Percentiles rank a stretch among this genome's conserved stretches.
Conservation (phyloP, 1,139 yeast species). For the Diutina pseudorugosa region DNA sequence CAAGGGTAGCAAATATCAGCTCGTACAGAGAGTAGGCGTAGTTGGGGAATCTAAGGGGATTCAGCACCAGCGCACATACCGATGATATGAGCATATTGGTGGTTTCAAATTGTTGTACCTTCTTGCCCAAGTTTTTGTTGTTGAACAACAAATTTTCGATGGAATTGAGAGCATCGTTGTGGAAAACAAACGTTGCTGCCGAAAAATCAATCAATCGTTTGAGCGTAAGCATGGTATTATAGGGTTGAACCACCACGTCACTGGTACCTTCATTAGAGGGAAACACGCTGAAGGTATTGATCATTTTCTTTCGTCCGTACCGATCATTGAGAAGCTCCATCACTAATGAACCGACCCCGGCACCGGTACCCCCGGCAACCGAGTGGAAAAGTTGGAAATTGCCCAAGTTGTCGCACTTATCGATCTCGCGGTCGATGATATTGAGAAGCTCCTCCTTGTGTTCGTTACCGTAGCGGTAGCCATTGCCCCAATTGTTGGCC, state of each 20-base stretch:
- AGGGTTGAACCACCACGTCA: slow-evolving; percentile 96
- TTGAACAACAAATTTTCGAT: slow-evolving; percentile 17
- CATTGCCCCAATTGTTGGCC: slow-evolving; percentile 92
- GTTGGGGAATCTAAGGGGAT: slow-evolving; percentile 83
- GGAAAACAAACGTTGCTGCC: slow-evolving; percentile 80
- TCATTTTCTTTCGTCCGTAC: slow-evolving; percentile 64
- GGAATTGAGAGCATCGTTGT: slow-evolving; percentile 70
- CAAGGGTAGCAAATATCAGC: slow-evolving; percentile 67
- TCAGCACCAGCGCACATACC: slow-evolving; percentile 74
- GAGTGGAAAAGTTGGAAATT: slow-evolving; percentile 89
- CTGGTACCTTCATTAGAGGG: slow-evolving; percentile 68
- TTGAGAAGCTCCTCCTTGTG: slow-evolving; percentile 65
- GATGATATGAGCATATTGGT: slow-evolving; percentile 80
- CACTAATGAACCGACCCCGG: slow-evolving; percentile 81
- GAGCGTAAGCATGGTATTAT: slow-evolving; percentile 74
- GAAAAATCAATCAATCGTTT: slow-evolving; percentile 73
- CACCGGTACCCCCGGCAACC: slow-evolving; percentile 98
- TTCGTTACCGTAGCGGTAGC: slow-evolving; percentile 64
- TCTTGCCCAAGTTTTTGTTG: slow-evolving; percentile 19
- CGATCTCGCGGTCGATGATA: slow-evolving; percentile 82
- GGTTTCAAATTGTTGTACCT: slow-evolving; percentile 38
- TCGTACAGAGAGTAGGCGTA: slow-evolving; percentile 83
- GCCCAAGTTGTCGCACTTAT: slow-evolving; percentile 79
- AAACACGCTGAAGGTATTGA: slow-evolving; percentile 79
- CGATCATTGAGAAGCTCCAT: slow-evolving; percentile 72